These are phyloP conservation scores for Glarea lozoyensis DNA, from an alignment of 495 filamentous ascomycete species.

Conservation along the genomic window DNA sequence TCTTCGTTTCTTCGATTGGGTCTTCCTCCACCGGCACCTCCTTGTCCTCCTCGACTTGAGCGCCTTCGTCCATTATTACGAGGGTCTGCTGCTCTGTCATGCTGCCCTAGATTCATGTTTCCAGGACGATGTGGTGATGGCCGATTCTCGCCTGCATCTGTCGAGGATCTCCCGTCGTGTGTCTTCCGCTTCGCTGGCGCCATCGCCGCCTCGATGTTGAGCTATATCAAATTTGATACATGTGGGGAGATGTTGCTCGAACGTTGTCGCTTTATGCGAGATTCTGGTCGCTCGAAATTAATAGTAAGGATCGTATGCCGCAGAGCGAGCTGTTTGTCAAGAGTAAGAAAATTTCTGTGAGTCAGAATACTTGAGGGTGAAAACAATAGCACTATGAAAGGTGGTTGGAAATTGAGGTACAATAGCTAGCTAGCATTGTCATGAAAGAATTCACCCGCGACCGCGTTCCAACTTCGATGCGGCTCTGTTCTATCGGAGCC, in stretches of 20 bases:
- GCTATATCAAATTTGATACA: slow-evolving; percentile 10
- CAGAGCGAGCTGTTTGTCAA: too few relatives aligned
- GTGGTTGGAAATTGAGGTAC: not conserved
- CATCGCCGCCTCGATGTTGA: slow-evolving; percentile 12
- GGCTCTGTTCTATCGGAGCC: too few relatives aligned
- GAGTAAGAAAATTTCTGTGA: too few relatives aligned
- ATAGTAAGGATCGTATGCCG: not conserved
- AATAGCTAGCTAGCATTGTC: too few relatives aligned
- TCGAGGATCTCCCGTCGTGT: slow-evolving; percentile 30
- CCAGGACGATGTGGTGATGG: slow-evolving; percentile 44
- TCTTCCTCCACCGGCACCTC: slow-evolving; percentile 14
- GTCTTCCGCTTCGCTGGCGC: slow-evolving; percentile 41
- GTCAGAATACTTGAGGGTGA: too few relatives aligned
- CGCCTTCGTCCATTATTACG: slow-evolving; percentile 13
- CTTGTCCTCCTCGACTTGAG: slow-evolving; percentile 18
- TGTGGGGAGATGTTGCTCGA: slow-evolving; percentile 8
- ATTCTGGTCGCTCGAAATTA: not conserved
- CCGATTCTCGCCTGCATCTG: slow-evolving; percentile 33
- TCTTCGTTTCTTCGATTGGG: slow-evolving; percentile 17
- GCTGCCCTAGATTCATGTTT: slow-evolving; percentile 37
- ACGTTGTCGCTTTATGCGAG: not conserved
- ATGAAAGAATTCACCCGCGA: too few relatives aligned
- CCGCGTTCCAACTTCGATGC: too few relatives aligned
- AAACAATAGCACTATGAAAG: too few relatives aligned
- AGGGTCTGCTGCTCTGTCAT: slow-evolving; percentile 26